Percentiles rank a stretch among this genome's conserved stretches.
Evolutionary conservation across 2,329 filamentous ascomycete species (phyloP).

Genomic region (Curvularia sp.): DNA sequence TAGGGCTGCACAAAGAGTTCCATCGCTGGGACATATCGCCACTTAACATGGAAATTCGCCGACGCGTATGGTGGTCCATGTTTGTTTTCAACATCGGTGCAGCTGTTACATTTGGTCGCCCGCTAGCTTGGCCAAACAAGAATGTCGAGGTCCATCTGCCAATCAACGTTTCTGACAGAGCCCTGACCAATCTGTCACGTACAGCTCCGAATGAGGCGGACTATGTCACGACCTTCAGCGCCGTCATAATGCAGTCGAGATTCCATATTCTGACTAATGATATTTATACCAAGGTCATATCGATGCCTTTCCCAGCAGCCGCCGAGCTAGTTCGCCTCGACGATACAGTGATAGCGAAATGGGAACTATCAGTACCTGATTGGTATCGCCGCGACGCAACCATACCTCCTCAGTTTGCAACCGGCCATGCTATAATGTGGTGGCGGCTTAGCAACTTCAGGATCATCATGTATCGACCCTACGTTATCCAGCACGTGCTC

Average conservation of each 20-base stretch:
- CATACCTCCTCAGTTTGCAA: slow-evolving; percentile 49
- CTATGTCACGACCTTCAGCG: slow-evolving; percentile 54
- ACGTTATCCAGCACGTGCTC: slow-evolving; percentile 53
- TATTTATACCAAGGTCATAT: slow-evolving; percentile 58
- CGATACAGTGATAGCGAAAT: slow-evolving; percentile 50
- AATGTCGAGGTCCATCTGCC: slow-evolving; percentile 21
- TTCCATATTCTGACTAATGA: slow-evolving; percentile 57
- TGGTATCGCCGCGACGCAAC: slow-evolving; percentile 49
- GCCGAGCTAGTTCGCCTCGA: slow-evolving; percentile 54
- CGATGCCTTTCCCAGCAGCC: slow-evolving; percentile 53
- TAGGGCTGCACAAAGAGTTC: slow-evolving; percentile 61
- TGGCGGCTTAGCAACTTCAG: slow-evolving; percentile 57
- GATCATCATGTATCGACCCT: slow-evolving; percentile 59
- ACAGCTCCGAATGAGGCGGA: slow-evolving; percentile 16
- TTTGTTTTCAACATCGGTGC: slow-evolving; percentile 60
- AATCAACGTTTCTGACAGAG: slow-evolving; percentile 15
- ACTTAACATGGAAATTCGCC: slow-evolving; percentile 45
- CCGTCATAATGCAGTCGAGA: slow-evolving; percentile 54
- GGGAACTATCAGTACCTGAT: slow-evolving; percentile 48
- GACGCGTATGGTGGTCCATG: slow-evolving; percentile 48
- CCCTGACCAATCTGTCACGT: slow-evolving; percentile 45
- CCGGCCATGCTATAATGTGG: slow-evolving; percentile 54
- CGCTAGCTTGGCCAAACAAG: slow-evolving; percentile 39
- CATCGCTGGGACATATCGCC: slow-evolving; percentile 57
- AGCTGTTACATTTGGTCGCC: slow-evolving; percentile 59